These are phyloP conservation scores for Vanderwaltozyma yarrowii DNA, from an alignment of 805 yeast genomes.

Conservation along the genomic window DNA sequence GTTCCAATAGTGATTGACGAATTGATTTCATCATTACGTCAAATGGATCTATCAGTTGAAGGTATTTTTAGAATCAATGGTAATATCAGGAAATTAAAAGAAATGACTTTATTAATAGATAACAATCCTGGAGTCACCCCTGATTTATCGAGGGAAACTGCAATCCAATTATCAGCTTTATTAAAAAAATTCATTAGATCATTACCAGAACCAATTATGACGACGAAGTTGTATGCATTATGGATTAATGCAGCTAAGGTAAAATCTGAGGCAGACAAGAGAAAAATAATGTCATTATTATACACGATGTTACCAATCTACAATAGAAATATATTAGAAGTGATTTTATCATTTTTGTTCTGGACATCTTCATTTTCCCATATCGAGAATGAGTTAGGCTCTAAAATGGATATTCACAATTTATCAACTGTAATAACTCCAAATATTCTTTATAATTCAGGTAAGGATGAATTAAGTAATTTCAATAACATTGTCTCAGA, in stretches of 20 bases:
- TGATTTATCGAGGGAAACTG: slow-evolving; percentile 61
- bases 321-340: slow-evolving; percentile 81
- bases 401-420: slow-evolving; percentile 94
- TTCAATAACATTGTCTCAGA: not conserved
- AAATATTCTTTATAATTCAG: slow-evolving; percentile 52
- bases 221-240: slow-evolving; percentile 60
- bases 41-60: slow-evolving; percentile 89
- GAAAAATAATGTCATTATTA: slow-evolving; percentile 45
- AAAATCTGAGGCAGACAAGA: slow-evolving; percentile 38
- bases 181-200: slow-evolving; percentile 87
- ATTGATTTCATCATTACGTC: slow-evolving; percentile 68
- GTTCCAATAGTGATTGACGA: slow-evolving; percentile 88
- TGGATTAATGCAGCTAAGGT: slow-evolving; percentile 65
- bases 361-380: slow-evolving; percentile 97
- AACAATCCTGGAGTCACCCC: slow-evolving; percentile 61
- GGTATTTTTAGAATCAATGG: slow-evolving; percentile 96
- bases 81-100: slow-evolving; percentile 72
- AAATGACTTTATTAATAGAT: slow-evolving; percentile 65
- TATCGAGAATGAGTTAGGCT: slow-evolving; percentile 79
- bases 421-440: slow-evolving; percentile 95
- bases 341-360: slow-evolving; percentile 69
- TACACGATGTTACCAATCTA: slow-evolving; percentile 73
- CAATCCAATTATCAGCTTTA: slow-evolving; percentile 88
- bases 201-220: slow-evolving; percentile 82
- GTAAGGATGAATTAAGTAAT: slow-evolving; percentile 10